Evolutionary conservation across 768 basidiomycete species (phyloP).

Genomic region (Glaciozyma martinii): DNA sequence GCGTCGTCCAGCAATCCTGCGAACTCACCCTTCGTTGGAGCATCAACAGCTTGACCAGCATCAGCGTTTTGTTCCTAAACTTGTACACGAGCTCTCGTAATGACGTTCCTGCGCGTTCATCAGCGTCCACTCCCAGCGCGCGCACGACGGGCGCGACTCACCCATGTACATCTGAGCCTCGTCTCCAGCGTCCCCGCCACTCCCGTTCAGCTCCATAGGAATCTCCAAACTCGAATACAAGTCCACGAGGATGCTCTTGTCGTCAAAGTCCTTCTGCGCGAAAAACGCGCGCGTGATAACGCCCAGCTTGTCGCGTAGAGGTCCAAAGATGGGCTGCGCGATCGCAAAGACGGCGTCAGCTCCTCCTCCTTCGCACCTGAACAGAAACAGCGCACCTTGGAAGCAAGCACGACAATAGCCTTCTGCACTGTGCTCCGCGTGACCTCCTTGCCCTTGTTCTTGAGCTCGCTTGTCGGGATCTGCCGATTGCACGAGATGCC

Average conservation of each 20-base stretch:
- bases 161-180: conserved; percentile 95
- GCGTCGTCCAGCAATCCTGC: not conserved
- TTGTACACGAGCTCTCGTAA: conserved; percentile 82
- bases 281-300: conserved; percentile 89
- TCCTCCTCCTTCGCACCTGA: not conserved
- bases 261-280: conserved; percentile 81
- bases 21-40: conserved; percentile 72
- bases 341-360: not conserved
- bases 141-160: conserved; percentile 40
- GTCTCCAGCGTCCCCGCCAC: conserved; percentile 54
- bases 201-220: not conserved
- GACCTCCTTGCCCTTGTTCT: conserved; percentile 70
- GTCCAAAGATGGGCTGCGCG: conserved; percentile 82
- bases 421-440: conserved; percentile 96
- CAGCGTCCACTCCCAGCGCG: not conserved
- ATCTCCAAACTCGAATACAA: conserved; percentile 58
- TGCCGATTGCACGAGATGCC: conserved; percentile 98
- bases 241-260: conserved; percentile 78
- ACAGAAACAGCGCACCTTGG: conserved; percentile 36
- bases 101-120: conserved; percentile 45
- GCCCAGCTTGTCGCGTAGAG: conserved; percentile 87
- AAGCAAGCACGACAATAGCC: conserved; percentile 84
- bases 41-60: conserved; percentile 90
- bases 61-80: conserved; percentile 81
- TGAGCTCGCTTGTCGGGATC: conserved; percentile 66